Base-by-base conservation (phyloP, 306 rosid genomes). In the Rosa rugosa region DNA sequence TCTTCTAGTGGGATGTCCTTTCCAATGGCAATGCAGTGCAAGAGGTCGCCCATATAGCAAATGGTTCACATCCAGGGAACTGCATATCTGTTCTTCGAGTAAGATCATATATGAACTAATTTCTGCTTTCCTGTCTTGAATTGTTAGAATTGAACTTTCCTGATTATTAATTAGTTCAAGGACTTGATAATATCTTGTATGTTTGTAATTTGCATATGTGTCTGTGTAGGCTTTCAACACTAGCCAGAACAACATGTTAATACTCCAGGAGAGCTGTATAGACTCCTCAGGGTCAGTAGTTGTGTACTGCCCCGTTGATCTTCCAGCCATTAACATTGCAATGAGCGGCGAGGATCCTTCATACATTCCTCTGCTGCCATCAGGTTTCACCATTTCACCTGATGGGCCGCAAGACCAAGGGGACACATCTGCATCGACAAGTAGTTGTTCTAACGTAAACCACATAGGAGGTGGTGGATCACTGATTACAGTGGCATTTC, bases 321-420 rank as follows among this genome's bases (percentile, higher is more conserved):
- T 92, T 4, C 92, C 98, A 10, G 83, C 91, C 9, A 91, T 95
- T 40, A 90, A 92, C 91, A 81, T 91, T 5, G 99, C 97, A 47
- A 91, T 95, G 97, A 95, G 96, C 46, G 99, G 99, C 0, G 99
- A 92, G 76, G 99, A 95, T 59, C 89, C 98, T 20, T 92, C 99
- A 0, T 85, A 81, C 84, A 91, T 95, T 45, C 98, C 98, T 0
- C 73, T 95, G n/a, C 88, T 91, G 0, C 99, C 99, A 0, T 92
- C 98, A 0, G 99, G 99, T 5, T 95, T 95, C 85, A 80, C 96
- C 14, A 90, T 95, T 14, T 14, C 89, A 20, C 92, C 98, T 0
- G 97, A 94, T 5, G 97, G 99, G 7, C 79, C 87, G 34, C 6
- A 14, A 0, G 84, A 83, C 3, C 86, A 75, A 56, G 90, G 80